Evolutionary conservation across 2,329 filamentous ascomycete genomes (phyloP).

Genomic region (Fusarium setosum): DNA sequence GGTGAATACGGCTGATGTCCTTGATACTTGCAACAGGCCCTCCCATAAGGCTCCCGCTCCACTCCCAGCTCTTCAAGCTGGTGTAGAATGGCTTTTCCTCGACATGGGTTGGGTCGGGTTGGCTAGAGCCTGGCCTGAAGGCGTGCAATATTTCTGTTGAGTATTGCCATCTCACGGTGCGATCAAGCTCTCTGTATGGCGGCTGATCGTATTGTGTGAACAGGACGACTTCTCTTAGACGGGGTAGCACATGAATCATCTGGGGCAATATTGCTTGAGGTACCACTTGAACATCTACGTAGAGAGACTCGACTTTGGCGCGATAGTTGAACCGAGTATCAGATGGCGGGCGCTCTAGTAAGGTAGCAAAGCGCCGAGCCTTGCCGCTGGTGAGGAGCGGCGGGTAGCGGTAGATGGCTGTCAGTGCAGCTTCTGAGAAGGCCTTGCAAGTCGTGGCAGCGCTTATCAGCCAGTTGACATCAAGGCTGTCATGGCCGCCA

Average conservation of each 20-base stretch:
- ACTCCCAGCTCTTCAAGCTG: conserved; percentile 67
- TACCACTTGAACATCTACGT: conserved; percentile 76
- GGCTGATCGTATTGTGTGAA: conserved; percentile 76
- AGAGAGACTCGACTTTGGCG: conserved; percentile 76
- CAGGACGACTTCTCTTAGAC: conserved; percentile 76
- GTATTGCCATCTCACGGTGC: conserved; percentile 76
- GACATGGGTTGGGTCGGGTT: conserved; percentile 43
- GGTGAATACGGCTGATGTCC: conserved; percentile 65
- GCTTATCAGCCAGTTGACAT: conserved; percentile 73
- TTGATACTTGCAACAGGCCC: conserved; percentile 58
- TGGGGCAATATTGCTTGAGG: conserved; percentile 54
- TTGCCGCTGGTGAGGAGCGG: conserved; percentile 65
- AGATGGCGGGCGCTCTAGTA: conserved; percentile 66
- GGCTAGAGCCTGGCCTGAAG: conserved; percentile 63
- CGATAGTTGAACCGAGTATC: conserved; percentile 71
- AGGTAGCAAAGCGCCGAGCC: conserved; percentile 57
- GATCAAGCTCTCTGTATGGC: conserved; percentile 70
- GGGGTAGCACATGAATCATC: conserved; percentile 73
- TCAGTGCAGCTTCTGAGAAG: conserved; percentile 79
- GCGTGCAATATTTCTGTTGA: conserved; percentile 72
- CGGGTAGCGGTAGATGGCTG: conserved; percentile 77
- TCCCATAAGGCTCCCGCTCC: conserved; percentile 67
- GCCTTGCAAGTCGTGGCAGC: conserved; percentile 70
- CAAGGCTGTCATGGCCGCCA: conserved; percentile 52
- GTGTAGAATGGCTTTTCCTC: conserved; percentile 48